Evolutionary conservation across 441 rosid species (phyloP), one percentile per base, ranked within the genome.

Genomic region (Erodium texanum): DNA sequence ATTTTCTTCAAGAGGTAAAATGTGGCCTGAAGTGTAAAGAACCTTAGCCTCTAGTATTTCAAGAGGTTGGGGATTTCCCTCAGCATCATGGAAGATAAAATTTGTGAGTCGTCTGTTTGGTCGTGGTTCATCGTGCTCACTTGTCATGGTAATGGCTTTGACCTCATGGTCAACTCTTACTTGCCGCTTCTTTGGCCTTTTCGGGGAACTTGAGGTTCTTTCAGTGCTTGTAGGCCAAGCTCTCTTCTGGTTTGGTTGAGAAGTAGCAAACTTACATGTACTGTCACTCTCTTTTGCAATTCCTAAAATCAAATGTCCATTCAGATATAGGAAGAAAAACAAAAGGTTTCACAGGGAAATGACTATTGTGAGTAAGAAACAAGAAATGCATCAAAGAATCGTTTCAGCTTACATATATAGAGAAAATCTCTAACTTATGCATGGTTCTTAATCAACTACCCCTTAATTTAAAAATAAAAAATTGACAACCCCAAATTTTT

Each of bases 31-130:
- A 56, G 89, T 78, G 63, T 77, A 90, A 48, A 90, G 62, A 48
- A 87, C 86, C 24, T 23, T 58, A 36, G 85, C 66, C 77, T 89
- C 97, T 76, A 89, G 64, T 94, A 90, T 87, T 82, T 89, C 89
- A 43, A 90, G 64, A n/a, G 86, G 81, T 63, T 71, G 87, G 5
- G 75, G 75, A 24, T 2, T 68, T 27, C 94, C 93, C 48, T 77
- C 8, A 0, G 74, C 68, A 74, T 86, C 84, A 71, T 83, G 87
- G 73, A 90, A 74, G 48, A 75, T 6, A 61, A 89, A 93, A 66
- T 90, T 90, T 10, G 76, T 77, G 0, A 93, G 81, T 66, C 94
- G 81, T 77, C 98, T 78, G 41, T 75, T 90, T 66, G 89, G 79
- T n/a, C 81, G 82, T 56, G 54, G 75, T 1, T 75, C 85, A 3